Base-by-base conservation (phyloP, 116 monocot species). In the Dioscorea cayenensis region DNA sequence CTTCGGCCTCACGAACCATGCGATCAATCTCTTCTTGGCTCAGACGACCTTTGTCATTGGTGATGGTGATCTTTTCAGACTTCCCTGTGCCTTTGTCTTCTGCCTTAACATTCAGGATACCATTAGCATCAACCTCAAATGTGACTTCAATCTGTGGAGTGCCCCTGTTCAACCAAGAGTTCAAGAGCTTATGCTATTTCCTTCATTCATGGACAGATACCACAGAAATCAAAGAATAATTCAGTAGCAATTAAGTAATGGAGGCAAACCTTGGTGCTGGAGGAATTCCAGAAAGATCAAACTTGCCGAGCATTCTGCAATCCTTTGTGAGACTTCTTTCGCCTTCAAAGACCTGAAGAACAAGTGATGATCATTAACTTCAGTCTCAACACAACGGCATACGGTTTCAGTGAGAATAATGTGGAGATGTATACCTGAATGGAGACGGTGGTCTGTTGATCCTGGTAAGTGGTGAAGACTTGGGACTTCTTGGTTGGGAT, bases 1-100 rank as follows among this genome's bases (percentile, higher is more conserved):
- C 88, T 68, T 92, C 92, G 0, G 92, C 92, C 70, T 92, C 92
- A 1, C 65, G 75, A 9, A 88, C 88, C 92, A 92, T 92, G 29
- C 83, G 79, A 0, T 92, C 92, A 6, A 92, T 92, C 77, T 92
- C 92, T 14, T 88, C 92, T 49, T 85, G 84, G 71, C 86, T 84
- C n/a, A 89, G 76, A 7, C 89, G 81, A n/a, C 92, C 92, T 70
- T 85, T 83, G 36, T 86, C 88, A 50, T 88, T 92, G 51, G 86
- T 89, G 73, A 89, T 88, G 32, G 86, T 88, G 79, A 88, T 92
- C 83, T 88, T 85, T 66, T 88, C 83, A 0, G 88, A 76, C 69
- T 84, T 81, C 43, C 89, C 86, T 18, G 77, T 82, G 60, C 64
- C 86, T 43, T 86, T 86, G 78, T 92, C 89, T 63, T 89, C 85